Conservation (phyloP, 1,284 basidiomycete species). For the Malassezia dermatis region DNA sequence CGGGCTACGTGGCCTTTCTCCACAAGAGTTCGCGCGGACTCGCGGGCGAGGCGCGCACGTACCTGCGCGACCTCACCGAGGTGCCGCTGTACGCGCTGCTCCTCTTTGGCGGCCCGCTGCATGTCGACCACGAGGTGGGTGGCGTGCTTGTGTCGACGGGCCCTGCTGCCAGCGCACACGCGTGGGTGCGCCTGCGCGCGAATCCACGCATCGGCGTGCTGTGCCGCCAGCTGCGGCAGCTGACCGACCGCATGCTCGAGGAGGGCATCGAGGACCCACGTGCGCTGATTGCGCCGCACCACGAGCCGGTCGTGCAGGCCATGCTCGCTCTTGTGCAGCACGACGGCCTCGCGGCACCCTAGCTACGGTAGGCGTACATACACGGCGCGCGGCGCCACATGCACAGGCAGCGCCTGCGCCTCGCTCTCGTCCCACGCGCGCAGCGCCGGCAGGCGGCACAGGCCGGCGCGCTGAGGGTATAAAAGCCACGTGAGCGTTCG, state of each 20-base stretch:
- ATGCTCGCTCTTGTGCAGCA: conserved; percentile 61
- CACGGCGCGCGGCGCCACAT: not conserved
- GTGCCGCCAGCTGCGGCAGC: conserved; percentile 67
- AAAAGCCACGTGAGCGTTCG: not conserved
- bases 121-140: conserved; percentile 62
- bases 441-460: conserved; percentile 1
- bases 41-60: conserved; percentile 58
- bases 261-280: conserved; percentile 19
- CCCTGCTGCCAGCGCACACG: conserved; percentile 33
- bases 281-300: conserved; percentile 51
- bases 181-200: conserved; percentile 61
- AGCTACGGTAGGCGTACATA: not conserved
- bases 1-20: conserved; percentile 72
- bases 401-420: not conserved
- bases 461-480: not conserved
- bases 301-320: conserved; percentile 58
- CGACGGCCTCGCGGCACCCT: conserved; percentile 41
- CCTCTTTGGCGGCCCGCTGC: conserved; percentile 69
- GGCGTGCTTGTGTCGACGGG: conserved; percentile 53
- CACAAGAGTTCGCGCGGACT: conserved; percentile 57
- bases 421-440: conserved; percentile 4
- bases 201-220: conserved; percentile 80
- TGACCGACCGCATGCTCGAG: conserved; percentile 20
- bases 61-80: conserved; percentile 77
- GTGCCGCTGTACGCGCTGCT: conserved; percentile 74